Base-by-base conservation (phyloP, 2,329 filamentous ascomycete species). In the Penicillium sp. region DNA sequence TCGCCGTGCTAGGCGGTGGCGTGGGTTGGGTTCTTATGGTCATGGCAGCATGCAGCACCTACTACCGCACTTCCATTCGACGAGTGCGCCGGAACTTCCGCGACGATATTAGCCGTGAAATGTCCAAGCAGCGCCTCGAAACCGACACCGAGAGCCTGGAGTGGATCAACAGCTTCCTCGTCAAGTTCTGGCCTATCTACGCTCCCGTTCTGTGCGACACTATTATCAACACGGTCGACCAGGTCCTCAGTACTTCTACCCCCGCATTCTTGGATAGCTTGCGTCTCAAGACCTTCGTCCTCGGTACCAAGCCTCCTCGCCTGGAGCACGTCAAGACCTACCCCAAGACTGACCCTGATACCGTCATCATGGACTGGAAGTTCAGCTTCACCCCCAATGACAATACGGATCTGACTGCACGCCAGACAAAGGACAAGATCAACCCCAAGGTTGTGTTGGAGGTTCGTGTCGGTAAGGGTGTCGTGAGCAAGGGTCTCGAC, bases 181-280 rank as follows among this genome's bases (percentile, higher is more conserved):
- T 95, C 77, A 99, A 99, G 74, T 99, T 99, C 79, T 99, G 94
- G 94, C 94, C 94, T 60, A 99, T 99, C 69, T 97, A 96, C 73
- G 91, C 94, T 54, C 94, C 94, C 1, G 91, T 97, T 10, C 84
- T 99, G 13, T 93, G 92, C 59, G 87, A 94, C 65, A 95, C 91
- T 23, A 89, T 99, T 68, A 90, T 97, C 76, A 91, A 87, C 73
- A 92, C 92, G 0, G 94, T 97, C 47, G 94, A 99, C 70, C 94
- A 97, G 78, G 92, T 99, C 50, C 81, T 99, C 55, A 97, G 92
- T 70, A 92, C 90, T 0, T 87, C 92, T 2, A 97, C 92, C 0
- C 94, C 94, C 0, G 85, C 89, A 0, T 97, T 99, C 69, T 81
- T 99, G 53, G 94, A 99, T 74, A 96, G 92, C 73, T 78, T 99